These are phyloP conservation scores for Bonia amplexicaulis DNA, from an alignment of 176 grass and related monocot species.

Conservation along the genomic window DNA sequence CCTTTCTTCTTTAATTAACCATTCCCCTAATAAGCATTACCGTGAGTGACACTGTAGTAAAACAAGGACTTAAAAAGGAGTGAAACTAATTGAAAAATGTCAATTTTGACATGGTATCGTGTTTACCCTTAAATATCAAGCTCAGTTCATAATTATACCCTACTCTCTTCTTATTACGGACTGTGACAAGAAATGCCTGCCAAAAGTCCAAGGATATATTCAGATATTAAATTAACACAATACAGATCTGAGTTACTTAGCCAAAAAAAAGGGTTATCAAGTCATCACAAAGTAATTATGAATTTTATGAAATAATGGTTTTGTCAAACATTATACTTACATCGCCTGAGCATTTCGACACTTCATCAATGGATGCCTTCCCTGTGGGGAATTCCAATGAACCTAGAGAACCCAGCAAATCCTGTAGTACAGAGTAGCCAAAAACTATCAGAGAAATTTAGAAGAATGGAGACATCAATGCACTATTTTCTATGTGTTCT, in stretches of 20 bases:
- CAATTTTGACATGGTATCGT: background rate
- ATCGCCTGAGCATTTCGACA: slow-evolving; percentile 86
- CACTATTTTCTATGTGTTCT: too few relatives aligned
- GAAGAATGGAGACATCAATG: background rate
- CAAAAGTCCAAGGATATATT: background rate
- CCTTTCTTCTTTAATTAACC: slow-evolving; percentile 68
- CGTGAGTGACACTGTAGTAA: background rate
- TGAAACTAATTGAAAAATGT: background rate
- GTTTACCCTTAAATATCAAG: slow-evolving; percentile 77
- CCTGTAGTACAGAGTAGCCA: slow-evolving; percentile 29
- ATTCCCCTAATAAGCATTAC: slow-evolving; percentile 59
- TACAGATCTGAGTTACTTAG: background rate
- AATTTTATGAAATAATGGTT: background rate
- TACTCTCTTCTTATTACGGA: slow-evolving; percentile 94
- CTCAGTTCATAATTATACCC: slow-evolving; percentile 89
- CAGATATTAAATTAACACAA: background rate
- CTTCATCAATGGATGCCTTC: slow-evolving; percentile 76
- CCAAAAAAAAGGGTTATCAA: background rate
- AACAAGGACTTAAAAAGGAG: background rate
- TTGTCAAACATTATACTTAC: slow-evolving; percentile 42
- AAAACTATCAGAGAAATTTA: background rate
- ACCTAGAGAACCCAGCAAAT: slow-evolving; percentile 65
- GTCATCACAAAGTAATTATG: background rate
- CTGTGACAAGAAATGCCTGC: slow-evolving; percentile 79
- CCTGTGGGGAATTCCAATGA: slow-evolving; percentile 70